phyloP scores from a whole-genome alignment of 257 asterid species.

The Solanum ossicruentum region DNA sequence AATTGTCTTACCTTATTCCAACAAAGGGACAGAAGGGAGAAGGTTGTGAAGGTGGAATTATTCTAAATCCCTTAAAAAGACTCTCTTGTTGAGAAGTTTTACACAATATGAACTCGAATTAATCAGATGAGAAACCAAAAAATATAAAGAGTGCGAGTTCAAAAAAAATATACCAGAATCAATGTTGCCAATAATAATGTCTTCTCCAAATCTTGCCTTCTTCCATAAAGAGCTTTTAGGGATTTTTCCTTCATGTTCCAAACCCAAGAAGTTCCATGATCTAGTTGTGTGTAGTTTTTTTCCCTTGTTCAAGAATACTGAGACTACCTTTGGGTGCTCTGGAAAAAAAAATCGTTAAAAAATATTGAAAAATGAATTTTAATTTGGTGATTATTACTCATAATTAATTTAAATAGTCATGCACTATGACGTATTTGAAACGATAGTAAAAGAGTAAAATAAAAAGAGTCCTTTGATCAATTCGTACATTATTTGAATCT shows the following conservation, averaged over 20 bases:
- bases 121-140: neutral
- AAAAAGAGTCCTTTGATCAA: too few species aligned
- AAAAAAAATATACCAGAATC: conserved; percentile 55
- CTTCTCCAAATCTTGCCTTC: conserved; percentile 85
- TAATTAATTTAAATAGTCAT: neutral
- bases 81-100: neutral
- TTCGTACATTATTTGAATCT: neutral
- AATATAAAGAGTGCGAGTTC: neutral
- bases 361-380: neutral
- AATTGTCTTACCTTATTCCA: too few species aligned
- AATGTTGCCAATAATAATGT: conserved; percentile 69
- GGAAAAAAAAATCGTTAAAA: neutral
- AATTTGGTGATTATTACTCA: neutral
- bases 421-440: too few species aligned
- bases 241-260: conserved; percentile 42
- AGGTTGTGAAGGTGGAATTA: too few species aligned
- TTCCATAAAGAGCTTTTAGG: conserved; percentile 48
- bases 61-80: neutral
- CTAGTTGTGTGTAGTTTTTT: conserved; percentile 79
- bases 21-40: too few species aligned
- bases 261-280: conserved; percentile 87
- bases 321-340: conserved; percentile 64
- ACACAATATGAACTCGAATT: neutral
- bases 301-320: conserved; percentile 71
- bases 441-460: too few species aligned